Base-by-base conservation (phyloP, 139 green algal genomes). In the Monoraphidium neglectum region DNA sequence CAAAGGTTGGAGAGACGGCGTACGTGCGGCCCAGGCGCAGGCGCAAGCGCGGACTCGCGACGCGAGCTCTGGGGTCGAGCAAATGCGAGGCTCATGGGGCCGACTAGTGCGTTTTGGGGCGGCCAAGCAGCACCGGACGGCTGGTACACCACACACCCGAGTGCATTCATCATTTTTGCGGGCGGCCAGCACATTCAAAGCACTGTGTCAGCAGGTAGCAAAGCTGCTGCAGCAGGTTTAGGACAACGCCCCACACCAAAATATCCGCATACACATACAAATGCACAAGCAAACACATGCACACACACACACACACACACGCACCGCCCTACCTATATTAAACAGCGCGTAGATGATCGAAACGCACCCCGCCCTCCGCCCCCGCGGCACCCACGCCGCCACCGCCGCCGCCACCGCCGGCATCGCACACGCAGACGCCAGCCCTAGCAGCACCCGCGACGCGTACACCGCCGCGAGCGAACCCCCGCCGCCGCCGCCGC, bases 371-470 rank as follows among this genome's bases (percentile, higher is more conserved):
- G 74, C 77, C 56, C 84, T 79, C 8, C 69, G 51, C 15, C 30
- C 65, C 8, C 70, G 8, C 3, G 90, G 82, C 30, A 95, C 87
- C 79, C 82, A 91, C 64, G 78, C 65, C 2, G 89, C 84, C 32
- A 84, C 74, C 38, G 81, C 80, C 5, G 89, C 77, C 0, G 88
- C 87, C 4, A 89, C 83, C 24, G 81, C 78, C 1, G 90, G 90
- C 88, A 94, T 92, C 59, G 88, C 77, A 66, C 82, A 87, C 28
- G 82, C 74, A 26, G 90, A 90, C 6, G 70, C 73, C 43, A 92
- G 64, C 18, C 90, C 90, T 56, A 93, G 80, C 3, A 77, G 63
- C 0, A 72, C 68, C 0, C 88, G 78, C 13, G 79, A 76, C 15
- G 51, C 65, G 24, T 89, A 16, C 13, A 92, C 46, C 4, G 36